Conservation (phyloP, 2,329 filamentous ascomycete species). For the Epichloe uncinata region DNA sequence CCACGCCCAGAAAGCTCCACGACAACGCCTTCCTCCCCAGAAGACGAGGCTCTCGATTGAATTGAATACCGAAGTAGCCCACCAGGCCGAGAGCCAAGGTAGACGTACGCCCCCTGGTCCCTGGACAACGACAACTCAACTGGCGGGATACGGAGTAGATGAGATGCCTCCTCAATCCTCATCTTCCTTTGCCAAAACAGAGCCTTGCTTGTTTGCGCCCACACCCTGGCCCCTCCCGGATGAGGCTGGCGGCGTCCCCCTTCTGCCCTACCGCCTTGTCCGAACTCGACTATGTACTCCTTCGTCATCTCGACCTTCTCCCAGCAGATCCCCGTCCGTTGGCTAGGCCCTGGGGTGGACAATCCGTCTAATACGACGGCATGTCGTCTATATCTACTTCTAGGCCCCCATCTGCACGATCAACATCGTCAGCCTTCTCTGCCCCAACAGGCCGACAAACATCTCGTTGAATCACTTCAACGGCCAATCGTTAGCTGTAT, state of each 20-base stretch:
- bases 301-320: conserved; percentile 1
- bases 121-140: background rate
- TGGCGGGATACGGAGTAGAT: background rate
- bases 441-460: background rate
- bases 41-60: conserved; percentile 4
- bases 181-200: background rate
- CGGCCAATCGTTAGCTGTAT: background rate
- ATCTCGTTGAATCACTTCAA: background rate
- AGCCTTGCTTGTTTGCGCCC: background rate
- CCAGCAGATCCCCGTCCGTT: conserved; percentile 8
- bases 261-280: conserved; percentile 6
- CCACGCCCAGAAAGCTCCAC: background rate
- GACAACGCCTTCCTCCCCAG: no score
- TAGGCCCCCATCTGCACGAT: conserved; percentile 7
- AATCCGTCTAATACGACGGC: conserved; percentile 1
- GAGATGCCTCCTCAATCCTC: background rate
- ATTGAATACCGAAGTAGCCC: conserved; percentile 7
- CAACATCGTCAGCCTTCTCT: background rate
- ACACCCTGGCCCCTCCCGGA: conserved; percentile 5
- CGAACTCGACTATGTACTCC: background rate
- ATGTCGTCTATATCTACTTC: conserved; percentile 8
- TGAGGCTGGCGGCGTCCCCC: conserved; percentile 8
- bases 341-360: conserved; percentile 3
- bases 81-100: conserved; percentile 5
- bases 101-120: background rate